Evolutionary conservation across 2,329 filamentous ascomycete species (phyloP), one percentile per base, ranked within the genome.

Genomic region (Microdochium bolleyi): DNA sequence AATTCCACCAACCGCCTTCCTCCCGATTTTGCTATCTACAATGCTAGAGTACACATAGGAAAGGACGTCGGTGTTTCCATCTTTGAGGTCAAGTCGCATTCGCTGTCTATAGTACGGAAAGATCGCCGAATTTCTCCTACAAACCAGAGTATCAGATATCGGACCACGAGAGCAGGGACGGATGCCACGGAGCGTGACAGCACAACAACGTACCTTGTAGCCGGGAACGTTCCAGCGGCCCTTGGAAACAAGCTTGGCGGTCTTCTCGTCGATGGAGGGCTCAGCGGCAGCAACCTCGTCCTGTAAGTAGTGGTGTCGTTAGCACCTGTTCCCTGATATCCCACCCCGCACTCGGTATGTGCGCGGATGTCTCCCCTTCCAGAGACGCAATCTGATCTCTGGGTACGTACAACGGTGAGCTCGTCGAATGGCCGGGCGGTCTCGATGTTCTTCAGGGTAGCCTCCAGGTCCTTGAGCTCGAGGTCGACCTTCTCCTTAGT

Each of bases 91-190:
- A 46, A 16, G 19, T 24, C 41, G 41, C 21, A 16, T 11, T 24
- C 41, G 41, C 41, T 46, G 16, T 82, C 84, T 96, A 99, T 73
- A 97, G 80, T 65, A 95, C 78, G 65, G 94, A 92, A 65, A 97
- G 85, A 73, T 97, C 92, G 79, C 94, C 94, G 76, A 97, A 99
- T 83, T 92, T 95, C 84, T 99, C 94, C 92, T 97, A 66, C 61
- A 66, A 49, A 49, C 61, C 56, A 58, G 53, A 70, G 86, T 71
- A 87, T 79, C 56, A 62, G 46, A 38, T 48, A 14, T 16, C 34
- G 24, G n/a, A 10, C 37, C 16, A 2, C 3, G 13, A 49, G n/a
- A 46, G 41, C 22, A 49, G 52, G 4, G 2, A 16, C 37, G 3
- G 10, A 3, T n/a, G 25, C 13, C 13, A 24, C 24, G 11, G 32